Percentiles rank a stretch among this genome's conserved stretches.
These are phyloP conservation scores for Serpula lacrymans DNA, from an alignment of 768 basidiomycete species.

Conservation along the genomic window DNA sequence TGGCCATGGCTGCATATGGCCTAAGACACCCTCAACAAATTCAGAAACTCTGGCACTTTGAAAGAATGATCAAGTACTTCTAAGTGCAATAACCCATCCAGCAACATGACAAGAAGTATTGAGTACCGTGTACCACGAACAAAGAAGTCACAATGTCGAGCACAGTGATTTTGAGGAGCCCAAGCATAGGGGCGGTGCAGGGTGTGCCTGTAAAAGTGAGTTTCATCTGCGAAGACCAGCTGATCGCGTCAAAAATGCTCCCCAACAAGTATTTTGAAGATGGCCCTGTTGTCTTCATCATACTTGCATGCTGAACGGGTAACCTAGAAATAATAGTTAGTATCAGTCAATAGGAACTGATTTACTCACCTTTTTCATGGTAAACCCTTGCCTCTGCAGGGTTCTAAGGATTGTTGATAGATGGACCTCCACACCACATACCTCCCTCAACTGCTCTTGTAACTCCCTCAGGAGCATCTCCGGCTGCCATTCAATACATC, in stretches of 20 bases:
- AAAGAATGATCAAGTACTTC: constrained; percentile 19
- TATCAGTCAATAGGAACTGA: no score
- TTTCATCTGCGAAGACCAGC: constrained; percentile 37
- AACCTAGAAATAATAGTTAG: no score
- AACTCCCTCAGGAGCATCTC: constrained; percentile 29
- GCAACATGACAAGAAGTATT: constrained; percentile 25
- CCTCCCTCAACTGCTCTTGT: constrained; percentile 14
- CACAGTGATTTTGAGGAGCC: constrained; percentile 20
- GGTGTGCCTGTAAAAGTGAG: constrained; percentile 21
- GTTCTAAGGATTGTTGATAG: constrained; percentile 14
- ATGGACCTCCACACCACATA: constrained; percentile 16
- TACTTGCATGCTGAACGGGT: constrained; percentile 12
- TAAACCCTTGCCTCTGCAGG: background rate
- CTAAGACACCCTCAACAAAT: constrained; percentile 18
- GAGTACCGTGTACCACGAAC: constrained; percentile 15
- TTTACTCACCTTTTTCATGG: no score
- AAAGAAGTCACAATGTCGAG: no score
- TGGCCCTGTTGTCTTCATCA: constrained; percentile 7
- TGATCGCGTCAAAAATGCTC: no score
- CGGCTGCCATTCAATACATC: constrained; percentile 14
- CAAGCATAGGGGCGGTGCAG: constrained; percentile 20
- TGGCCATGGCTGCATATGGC: constrained; percentile 17
- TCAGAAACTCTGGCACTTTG: constrained; percentile 12
- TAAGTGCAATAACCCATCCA: constrained; percentile 21
- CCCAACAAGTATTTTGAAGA: no score